Evolutionary conservation across 139 green algal genomes (phyloP).

Genomic region (Eudorina sp.): DNA sequence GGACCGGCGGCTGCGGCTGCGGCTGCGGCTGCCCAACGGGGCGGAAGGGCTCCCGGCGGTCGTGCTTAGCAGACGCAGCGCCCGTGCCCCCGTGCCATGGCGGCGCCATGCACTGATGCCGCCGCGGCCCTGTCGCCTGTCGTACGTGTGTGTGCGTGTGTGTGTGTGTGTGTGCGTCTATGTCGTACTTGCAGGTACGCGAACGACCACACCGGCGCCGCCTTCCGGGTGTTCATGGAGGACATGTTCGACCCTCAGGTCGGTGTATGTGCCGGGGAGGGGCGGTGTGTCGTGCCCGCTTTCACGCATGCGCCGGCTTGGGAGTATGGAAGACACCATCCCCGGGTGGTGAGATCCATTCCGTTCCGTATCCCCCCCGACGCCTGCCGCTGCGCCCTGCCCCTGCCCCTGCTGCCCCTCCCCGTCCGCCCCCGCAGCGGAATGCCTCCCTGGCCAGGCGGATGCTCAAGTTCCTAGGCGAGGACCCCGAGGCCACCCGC

Average conservation of each 20-base stretch:
- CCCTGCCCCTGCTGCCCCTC: background rate
- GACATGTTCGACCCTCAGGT: slow-evolving; percentile 42
- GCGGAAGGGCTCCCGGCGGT: too few relatives aligned
- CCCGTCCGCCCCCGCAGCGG: background rate
- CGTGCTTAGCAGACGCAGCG: too few relatives aligned
- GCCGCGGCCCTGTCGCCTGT: too few relatives aligned
- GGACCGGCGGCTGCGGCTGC: too few relatives aligned
- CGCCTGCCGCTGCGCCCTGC: too few relatives aligned
- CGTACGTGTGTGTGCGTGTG: too few relatives aligned
- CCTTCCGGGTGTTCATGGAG: slow-evolving; percentile 31
- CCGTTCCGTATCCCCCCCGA: background rate
- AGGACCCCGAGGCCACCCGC: background rate
- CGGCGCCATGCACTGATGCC: too few relatives aligned
- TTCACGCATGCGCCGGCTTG: background rate
- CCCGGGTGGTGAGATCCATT: background rate
- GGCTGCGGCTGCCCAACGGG: too few relatives aligned
- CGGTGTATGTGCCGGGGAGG: background rate
- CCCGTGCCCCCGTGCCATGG: too few relatives aligned
- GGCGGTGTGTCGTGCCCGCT: background rate
- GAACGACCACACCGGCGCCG: background rate
- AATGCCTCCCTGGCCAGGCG: slow-evolving; percentile 19
- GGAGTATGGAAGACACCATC: background rate
- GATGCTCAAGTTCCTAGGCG: slow-evolving; percentile 31
- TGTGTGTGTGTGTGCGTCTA: too few relatives aligned
- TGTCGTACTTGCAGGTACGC: slow-evolving; percentile 4